Conservation (phyloP, 148 eudicot species). For the Cornus kousa region DNA sequence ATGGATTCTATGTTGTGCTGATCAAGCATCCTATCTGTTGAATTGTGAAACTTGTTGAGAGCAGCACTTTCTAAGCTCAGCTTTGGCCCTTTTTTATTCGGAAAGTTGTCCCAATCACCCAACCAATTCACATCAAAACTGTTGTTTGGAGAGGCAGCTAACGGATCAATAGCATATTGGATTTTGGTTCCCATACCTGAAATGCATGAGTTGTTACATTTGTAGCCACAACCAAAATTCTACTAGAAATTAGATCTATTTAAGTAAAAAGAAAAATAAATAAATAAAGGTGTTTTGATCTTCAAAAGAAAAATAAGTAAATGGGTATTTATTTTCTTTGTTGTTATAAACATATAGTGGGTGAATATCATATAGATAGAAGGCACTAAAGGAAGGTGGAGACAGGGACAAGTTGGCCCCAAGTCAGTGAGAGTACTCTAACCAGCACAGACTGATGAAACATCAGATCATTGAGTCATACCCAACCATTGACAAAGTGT, state of each 20-base stretch:
- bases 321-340: not conserved
- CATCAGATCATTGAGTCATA: not conserved
- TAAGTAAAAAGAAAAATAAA: not conserved
- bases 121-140: slow-evolving; percentile 9
- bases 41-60: slow-evolving; percentile 5
- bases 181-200: slow-evolving; percentile 62
- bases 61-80: not conserved
- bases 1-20: slow-evolving; percentile 36
- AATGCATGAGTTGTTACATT: not conserved
- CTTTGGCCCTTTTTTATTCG: not conserved
- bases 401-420: not conserved
- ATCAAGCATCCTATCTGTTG: slow-evolving; percentile 25
- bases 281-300: not conserved
- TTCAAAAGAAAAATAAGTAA: not conserved
- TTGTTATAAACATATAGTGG: not conserved
- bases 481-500: not conserved
- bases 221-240: not conserved
- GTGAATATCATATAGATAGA: not conserved
- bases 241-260: not conserved
- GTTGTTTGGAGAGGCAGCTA: slow-evolving; percentile 16
- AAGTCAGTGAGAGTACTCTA: not conserved
- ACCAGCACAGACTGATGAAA: not conserved
- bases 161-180: slow-evolving; percentile 28
- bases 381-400: not conserved
- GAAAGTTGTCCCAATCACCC: slow-evolving; percentile 16